phyloP scores from a whole-genome alignment of 169 alveolate species.

The Cryptosporidium sp. region DNA sequence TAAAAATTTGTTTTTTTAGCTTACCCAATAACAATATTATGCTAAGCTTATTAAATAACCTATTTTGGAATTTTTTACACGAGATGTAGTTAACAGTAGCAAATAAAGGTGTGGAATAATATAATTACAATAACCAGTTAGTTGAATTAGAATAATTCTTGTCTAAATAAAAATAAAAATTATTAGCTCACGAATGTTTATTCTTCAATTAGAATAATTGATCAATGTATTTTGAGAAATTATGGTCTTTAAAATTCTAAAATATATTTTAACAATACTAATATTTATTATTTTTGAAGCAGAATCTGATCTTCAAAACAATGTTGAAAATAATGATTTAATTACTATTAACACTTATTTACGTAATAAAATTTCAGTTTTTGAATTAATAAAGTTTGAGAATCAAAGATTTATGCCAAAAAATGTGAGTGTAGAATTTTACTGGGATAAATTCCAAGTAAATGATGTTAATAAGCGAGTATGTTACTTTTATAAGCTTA shows the following conservation, averaged over 20 bases:
- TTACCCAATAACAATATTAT: no score
- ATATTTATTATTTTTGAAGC: neutral
- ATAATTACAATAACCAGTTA: neutral
- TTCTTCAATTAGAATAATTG: neutral
- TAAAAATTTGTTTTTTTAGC: no score
- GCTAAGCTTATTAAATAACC: neutral
- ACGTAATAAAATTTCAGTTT: slow-evolving; percentile 12
- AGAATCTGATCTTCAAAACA: neutral
- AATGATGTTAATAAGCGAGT: neutral
- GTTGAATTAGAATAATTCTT: neutral
- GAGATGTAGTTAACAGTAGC: neutral
- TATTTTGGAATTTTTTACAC: neutral
- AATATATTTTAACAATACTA: neutral
- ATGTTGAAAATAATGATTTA: neutral
- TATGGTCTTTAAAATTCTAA: neutral
- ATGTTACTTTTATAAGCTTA: slow-evolving; percentile 4
- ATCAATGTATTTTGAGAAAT: neutral
- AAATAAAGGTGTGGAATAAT: slow-evolving; percentile 12
- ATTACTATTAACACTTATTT: neutral
- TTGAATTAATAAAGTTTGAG: slow-evolving; percentile 15
- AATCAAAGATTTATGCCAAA: slow-evolving; percentile 7
- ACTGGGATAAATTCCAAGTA: slow-evolving; percentile 28
- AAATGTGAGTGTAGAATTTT: slow-evolving; percentile 5
- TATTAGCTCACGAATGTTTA: neutral
- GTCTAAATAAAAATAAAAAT: neutral